These are phyloP conservation scores for Medicago ruthenica DNA, from an alignment of 306 rosid species.

Conservation along the genomic window DNA sequence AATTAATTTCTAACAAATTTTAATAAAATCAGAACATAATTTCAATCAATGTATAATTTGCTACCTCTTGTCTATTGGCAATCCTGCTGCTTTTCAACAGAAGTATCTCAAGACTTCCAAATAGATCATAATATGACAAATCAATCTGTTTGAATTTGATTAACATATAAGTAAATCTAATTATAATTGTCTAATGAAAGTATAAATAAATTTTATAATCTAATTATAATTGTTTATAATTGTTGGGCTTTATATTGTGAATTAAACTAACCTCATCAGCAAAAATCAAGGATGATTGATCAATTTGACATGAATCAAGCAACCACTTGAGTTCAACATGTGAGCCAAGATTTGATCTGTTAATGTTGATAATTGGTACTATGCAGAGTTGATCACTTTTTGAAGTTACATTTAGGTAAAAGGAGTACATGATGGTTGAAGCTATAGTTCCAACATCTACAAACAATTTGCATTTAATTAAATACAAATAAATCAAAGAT, in stretches of 20 bases:
- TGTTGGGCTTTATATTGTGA: neutral
- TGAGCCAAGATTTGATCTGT: slow-evolving; percentile 65
- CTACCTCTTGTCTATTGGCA: slow-evolving; percentile 78
- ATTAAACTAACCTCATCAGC: slow-evolving; percentile 71
- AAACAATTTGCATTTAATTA: slow-evolving; percentile 13
- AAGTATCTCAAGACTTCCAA: slow-evolving; percentile 83
- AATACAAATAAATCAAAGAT: too few relatives aligned
- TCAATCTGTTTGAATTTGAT: slow-evolving; percentile 68
- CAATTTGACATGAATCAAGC: slow-evolving; percentile 83
- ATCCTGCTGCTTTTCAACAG: slow-evolving; percentile 67
- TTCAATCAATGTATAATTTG: neutral
- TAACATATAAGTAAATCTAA: neutral
- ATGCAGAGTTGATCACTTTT: slow-evolving; percentile 60
- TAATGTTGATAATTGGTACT: slow-evolving; percentile 79
- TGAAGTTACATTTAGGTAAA: slow-evolving; percentile 67
- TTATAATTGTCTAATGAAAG: neutral
- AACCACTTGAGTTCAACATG: slow-evolving; percentile 84
- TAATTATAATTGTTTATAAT: neutral
- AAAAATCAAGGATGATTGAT: slow-evolving; percentile 70
- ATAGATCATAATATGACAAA: slow-evolving; percentile 78
- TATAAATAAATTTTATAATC: neutral
- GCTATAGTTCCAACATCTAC: slow-evolving; percentile 79
- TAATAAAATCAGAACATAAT: slow-evolving; percentile 15
- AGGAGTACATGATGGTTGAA: slow-evolving; percentile 78
- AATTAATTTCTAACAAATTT: neutral